A percentile compares a stretch with the other conserved stretches of the same genome.
Evolutionary conservation across 148 eudicot genomes (phyloP).

Genomic region (Pouteria glomerata): DNA sequence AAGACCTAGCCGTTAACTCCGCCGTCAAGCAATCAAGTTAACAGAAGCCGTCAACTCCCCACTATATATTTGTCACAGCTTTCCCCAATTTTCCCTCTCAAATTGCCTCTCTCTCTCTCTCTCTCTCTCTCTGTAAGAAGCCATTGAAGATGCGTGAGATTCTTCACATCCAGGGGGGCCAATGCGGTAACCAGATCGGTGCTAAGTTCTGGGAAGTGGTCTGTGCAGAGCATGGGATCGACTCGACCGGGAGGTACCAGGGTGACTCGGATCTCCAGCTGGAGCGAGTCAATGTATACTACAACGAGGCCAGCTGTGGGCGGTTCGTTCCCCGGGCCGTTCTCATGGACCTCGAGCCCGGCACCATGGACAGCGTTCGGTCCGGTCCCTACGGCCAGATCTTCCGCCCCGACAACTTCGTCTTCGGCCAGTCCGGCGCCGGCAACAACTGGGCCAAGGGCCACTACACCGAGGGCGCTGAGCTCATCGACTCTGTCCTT

Average conservation of each 20-base stretch:
- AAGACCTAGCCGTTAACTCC: not conserved
- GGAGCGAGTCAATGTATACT: conserved; percentile 47
- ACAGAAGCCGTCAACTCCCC: not conserved
- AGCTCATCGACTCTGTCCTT: no score
- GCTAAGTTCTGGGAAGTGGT: no score
- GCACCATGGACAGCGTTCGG: conserved; percentile 50
- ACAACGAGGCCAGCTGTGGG: conserved; percentile 47
- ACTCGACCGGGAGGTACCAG: conserved; percentile 32
- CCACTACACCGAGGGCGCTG: no score
- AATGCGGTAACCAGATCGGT: no score
- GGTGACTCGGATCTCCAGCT: conserved; percentile 38
- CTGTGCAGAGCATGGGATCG: no score
- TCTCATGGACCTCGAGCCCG: conserved; percentile 50
- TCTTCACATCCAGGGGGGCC: conserved; percentile 46
- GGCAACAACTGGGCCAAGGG: no score
- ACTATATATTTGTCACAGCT: not conserved
- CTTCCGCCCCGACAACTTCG: no score
- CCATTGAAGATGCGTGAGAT: conserved; percentile 40
- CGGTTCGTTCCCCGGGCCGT: no score
- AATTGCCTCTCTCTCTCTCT: not conserved
- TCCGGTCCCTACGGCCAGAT: no score
- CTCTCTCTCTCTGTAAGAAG: no score
- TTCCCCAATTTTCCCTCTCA: no score
- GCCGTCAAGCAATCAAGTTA: not conserved
- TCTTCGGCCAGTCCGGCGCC: no score